Percentiles rank a stretch among this genome's conserved stretches.
Evolutionary conservation across 2,329 filamentous ascomycete genomes (phyloP).

Genomic region (Penicillium sp.): DNA sequence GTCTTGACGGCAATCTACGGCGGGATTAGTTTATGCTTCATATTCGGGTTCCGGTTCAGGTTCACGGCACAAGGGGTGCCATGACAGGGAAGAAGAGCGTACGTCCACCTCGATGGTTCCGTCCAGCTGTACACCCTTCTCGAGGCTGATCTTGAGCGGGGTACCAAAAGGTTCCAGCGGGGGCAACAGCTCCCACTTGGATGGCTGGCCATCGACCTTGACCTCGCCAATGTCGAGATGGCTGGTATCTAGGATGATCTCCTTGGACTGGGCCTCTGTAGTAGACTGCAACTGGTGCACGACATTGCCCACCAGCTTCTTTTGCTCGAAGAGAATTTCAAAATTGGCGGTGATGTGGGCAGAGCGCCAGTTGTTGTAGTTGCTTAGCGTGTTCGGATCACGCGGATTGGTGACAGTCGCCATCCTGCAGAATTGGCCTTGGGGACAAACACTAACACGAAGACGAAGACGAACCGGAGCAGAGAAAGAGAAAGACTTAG

Average conservation of each 20-base stretch:
- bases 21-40: slow-evolving; percentile 5
- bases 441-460: slow-evolving; percentile 2
- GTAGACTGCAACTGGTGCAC: slow-evolving; percentile 76
- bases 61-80: neutral
- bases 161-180: slow-evolving; percentile 70
- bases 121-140: slow-evolving; percentile 51
- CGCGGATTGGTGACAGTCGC: slow-evolving; percentile 55
- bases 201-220: slow-evolving; percentile 67
- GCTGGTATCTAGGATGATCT: slow-evolving; percentile 88
- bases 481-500: neutral
- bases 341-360: slow-evolving; percentile 82
- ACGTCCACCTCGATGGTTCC: slow-evolving; percentile 55
- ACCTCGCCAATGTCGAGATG: slow-evolving; percentile 75
- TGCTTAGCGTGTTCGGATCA: slow-evolving; percentile 89
- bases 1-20: slow-evolving; percentile 72
- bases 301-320: slow-evolving; percentile 77
- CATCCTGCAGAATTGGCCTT: slow-evolving; percentile 38
- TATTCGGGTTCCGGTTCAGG: no score
- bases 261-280: slow-evolving; percentile 71
- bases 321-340: slow-evolving; percentile 80
- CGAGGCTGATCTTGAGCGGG: slow-evolving; percentile 54
- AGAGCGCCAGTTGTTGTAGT: slow-evolving; percentile 87
- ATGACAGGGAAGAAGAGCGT: slow-evolving; percentile 15
- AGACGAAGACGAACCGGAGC: neutral
- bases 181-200: slow-evolving; percentile 72